Percentiles rank a stretch among this genome's conserved stretches.
Evolutionary conservation across 441 rosid species (phyloP).

Genomic region (Melastoma candidum): DNA sequence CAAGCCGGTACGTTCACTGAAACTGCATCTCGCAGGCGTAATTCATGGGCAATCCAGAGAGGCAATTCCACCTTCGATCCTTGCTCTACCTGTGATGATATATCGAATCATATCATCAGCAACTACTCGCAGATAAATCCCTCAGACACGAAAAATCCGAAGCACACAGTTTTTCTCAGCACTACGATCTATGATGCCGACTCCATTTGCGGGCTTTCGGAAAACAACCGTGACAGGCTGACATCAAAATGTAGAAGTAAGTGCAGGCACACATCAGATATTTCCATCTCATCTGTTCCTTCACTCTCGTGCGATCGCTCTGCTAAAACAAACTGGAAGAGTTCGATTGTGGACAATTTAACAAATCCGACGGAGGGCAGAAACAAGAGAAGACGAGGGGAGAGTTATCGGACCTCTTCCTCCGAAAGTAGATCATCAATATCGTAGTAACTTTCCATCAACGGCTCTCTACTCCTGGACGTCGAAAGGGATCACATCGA

Average conservation of each 20-base stretch:
- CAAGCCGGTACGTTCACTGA: conserved; percentile 56
- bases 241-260: not conserved
- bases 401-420: no score
- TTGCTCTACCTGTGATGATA: conserved; percentile 48
- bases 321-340: no score
- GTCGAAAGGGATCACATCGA: no score
- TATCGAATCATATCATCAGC: not conserved
- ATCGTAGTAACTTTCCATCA: no score
- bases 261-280: no score
- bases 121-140: not conserved
- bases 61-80: conserved; percentile 78
- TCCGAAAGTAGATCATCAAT: no score
- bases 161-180: conserved; percentile 59
- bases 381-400: no score
- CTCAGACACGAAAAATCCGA: not conserved
- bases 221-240: conserved; percentile 68
- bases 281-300: no score
- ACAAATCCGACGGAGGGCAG: no score
- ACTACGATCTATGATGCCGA: conserved; percentile 60
- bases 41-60: conserved; percentile 66
- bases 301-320: no score
- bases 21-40: conserved; percentile 59
- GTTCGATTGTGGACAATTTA: no score
- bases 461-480: no score
- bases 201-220: conserved; percentile 60